Base-by-base conservation (phyloP, 805 yeast species). In the Maudiozyma barnettii region DNA sequence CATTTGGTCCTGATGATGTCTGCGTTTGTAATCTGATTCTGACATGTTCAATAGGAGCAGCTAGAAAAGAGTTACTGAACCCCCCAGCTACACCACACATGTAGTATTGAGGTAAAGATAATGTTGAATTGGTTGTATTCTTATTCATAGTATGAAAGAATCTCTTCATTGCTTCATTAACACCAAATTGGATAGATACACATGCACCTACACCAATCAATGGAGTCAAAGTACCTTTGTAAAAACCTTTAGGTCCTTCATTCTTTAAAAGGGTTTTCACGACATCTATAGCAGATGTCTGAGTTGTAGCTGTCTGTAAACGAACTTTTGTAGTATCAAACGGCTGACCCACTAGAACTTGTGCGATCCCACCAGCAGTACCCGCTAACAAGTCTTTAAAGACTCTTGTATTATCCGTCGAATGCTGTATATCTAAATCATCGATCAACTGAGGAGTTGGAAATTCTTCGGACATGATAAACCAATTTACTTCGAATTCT, bases 201-300 rank as follows among this genome's bases (percentile, higher is more conserved):
- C 97, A 90, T 0, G 96, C 97, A 46, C 99, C 99, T n/a, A 91
- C 88, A 16, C 99, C 99, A 33, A 93, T 63, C 58, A 91, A 72
- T 18, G 99, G 99, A 0, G 97, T 90, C 56, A 89, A 61, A 1
- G 96, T 89, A 35, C 99, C 99, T 65, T 95, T 81, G 67, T 91
- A 93, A 60, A 91, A 87, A 0, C 95, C 99, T 30, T 68, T 50
- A 7, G 81, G 76, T 3, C 99, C 99, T 66, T 93, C 99, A 49
- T 84, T 81, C 44, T 74, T 70, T 41, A 91, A 40, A 49, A 93
- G 72, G 56, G 80, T 75, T 61, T 74, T 77, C 20, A 89, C 81
- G 8, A 89, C 97, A 54, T 88, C 95, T 47, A 78, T 58, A 0
- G 96, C 83, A 4, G 60, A 55, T 36, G 81, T 81, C 2, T 87